phyloP scores from a whole-genome alignment of 306 rosid species.

The Vicia sativa region DNA sequence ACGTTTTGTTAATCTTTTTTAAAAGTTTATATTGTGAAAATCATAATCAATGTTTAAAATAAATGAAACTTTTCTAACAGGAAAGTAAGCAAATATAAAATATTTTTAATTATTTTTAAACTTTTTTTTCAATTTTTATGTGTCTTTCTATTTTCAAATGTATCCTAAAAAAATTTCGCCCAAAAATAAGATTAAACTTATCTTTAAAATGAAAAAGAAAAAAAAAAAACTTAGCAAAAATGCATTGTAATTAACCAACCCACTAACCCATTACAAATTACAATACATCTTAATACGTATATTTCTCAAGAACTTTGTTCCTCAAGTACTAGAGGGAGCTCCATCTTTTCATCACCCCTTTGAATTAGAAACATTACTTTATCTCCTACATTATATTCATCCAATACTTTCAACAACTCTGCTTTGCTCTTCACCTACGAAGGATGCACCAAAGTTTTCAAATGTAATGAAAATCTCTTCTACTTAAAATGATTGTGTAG shows the following conservation, averaged over 20 bases:
- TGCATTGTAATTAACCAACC: conserved; percentile 4
- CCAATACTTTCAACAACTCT: conserved; percentile 71
- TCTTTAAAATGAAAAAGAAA: conserved; percentile 7
- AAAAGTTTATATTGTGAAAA: no score
- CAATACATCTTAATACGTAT: not conserved
- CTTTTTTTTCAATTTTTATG: no score
- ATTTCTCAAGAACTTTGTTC: conserved; percentile 55
- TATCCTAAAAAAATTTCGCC: no score
- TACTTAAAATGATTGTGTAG: not conserved
- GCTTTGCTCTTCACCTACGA: conserved; percentile 80
- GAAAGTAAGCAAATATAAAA: no score
- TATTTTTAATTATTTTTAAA: no score
- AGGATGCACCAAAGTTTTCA: conserved; percentile 29
- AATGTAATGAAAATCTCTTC: not conserved
- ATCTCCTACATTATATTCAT: conserved; percentile 79
- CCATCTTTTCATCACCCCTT: conserved; percentile 72
- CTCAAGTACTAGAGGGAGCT: conserved; percentile 66
- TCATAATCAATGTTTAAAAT: no score
- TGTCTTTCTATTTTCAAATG: no score
- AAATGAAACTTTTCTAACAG: no score
- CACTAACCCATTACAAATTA: conserved; percentile 3
- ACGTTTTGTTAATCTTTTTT: no score
- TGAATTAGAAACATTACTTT: conserved; percentile 62
- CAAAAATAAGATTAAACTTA: no score
- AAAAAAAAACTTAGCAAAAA: not conserved